These are phyloP conservation scores for Fraxinus baroniana DNA, from an alignment of 305 asterid genomes.

Conservation along the genomic window DNA sequence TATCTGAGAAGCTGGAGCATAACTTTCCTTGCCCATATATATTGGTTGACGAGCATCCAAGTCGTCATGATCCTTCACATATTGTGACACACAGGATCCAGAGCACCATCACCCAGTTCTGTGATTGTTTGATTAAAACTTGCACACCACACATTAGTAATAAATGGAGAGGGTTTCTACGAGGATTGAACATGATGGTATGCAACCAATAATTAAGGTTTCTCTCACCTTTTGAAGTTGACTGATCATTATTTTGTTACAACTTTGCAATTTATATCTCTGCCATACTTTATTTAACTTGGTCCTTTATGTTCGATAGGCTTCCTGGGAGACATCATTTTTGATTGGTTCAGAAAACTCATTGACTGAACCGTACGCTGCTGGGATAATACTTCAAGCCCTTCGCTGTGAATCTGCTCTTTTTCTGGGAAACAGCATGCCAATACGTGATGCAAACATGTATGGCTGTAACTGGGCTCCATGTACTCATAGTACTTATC, in stretches of 20 bases:
- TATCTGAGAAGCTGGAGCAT: slow-evolving; percentile 73
- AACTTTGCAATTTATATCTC: neutral
- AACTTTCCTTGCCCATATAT: slow-evolving; percentile 71
- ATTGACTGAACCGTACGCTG: slow-evolving; percentile 88
- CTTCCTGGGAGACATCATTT: slow-evolving; percentile 75
- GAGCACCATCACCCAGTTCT: slow-evolving; percentile 53
- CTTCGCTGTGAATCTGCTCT: slow-evolving; percentile 74
- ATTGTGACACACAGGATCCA: slow-evolving; percentile 80
- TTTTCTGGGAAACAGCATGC: slow-evolving; percentile 99
- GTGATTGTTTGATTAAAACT: slow-evolving; percentile 50
- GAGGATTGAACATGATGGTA: slow-evolving; percentile 74
- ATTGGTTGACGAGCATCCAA: slow-evolving; percentile 90
- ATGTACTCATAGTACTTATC: slow-evolving; percentile 39
- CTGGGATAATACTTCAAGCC: slow-evolving; percentile 63
- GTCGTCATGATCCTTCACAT: slow-evolving; percentile 91
- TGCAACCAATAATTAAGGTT: slow-evolving; percentile 17
- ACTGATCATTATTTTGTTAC: neutral
- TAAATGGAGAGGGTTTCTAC: slow-evolving; percentile 52
- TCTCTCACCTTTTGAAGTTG: neutral
- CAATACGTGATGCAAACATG: slow-evolving; percentile 96
- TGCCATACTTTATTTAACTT: slow-evolving; percentile 17
- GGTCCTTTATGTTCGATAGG: slow-evolving; percentile 45
- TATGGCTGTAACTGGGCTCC: slow-evolving; percentile 67
- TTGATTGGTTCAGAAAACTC: slow-evolving; percentile 65
- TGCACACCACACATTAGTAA: slow-evolving; percentile 41